Base-by-base conservation (phyloP, 1,284 basidiomycete genomes). In the Puccinia novopanici region DNA sequence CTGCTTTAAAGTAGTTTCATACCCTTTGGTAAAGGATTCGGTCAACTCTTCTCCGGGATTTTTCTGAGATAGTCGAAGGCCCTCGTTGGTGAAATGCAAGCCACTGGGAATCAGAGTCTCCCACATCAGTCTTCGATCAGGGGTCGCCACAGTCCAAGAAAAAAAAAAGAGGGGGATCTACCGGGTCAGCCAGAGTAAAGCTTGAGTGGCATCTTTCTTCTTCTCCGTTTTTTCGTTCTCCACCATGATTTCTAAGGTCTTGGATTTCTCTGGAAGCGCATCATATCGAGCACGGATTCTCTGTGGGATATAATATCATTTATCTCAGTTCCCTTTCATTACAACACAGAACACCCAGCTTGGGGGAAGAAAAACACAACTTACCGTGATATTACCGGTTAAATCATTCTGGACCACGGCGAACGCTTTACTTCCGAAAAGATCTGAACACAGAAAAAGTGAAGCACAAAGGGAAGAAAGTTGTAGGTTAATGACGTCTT, bases 351-450 rank as follows among this genome's bases (percentile, higher is more conserved):
- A 45, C n/a, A 10, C 34, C 2, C 5, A 3, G 34, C 15, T 40
- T 34, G 22, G 13, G 57, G 34, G 57, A 19, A 54, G 40, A 70
- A 24, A 55, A 57, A 42, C 13, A 30, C 6, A 34, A 13, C 34
- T 52, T 48, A 63, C 77, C 65, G 88, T 88, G 86, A 99, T 97
- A 87, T 99, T 99, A 37, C 94, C 93, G 81, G 90, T 92, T 84
- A 99, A 86, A 87, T 99, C 97, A 83, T 87, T 90, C 87, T 95
- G 91, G 9, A 99, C 96, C 34, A 92, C 88, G 2, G 88, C 84
- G 86, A 99, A 98, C 0, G 95, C 93, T 4, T 92, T 87, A 83
- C 92, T 94, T 82, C 93, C 92, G 72, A 99, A 91, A 30, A 98
- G 88, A 63, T 80, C 77, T 80, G 54, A 30, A 57, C 2, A 37